Conservation (phyloP, 306 rosid genomes). For the Spatholobus suberectus region DNA sequence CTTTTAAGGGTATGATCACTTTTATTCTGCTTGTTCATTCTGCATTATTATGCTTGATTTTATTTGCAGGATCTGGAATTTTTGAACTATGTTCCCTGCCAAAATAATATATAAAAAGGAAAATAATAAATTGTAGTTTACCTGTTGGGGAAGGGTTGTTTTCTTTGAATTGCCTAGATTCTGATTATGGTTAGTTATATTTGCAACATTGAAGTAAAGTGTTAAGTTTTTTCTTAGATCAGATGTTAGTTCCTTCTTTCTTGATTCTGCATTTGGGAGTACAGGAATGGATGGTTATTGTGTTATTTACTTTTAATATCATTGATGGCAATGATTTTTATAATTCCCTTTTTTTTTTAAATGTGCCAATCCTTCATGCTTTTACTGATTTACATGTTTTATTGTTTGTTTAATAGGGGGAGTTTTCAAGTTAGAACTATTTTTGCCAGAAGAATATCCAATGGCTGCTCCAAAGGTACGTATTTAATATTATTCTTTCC, state of each 20-base stretch:
- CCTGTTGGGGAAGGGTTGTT: slow-evolving; percentile 4
- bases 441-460: slow-evolving; percentile 96
- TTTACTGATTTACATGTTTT: slow-evolving; percentile 26
- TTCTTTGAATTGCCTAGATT: slow-evolving; percentile 5
- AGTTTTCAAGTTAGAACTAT: slow-evolving; percentile 91
- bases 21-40: not conserved
- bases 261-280: not conserved
- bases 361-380: not conserved
- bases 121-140: not conserved
- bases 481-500: slow-evolving; percentile 30
- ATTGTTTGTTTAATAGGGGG: slow-evolving; percentile 65
- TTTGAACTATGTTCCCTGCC: not conserved
- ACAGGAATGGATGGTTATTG: not conserved
- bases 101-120: not conserved
- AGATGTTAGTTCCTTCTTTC: not conserved
- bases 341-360: not conserved
- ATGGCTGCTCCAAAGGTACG: slow-evolving; percentile 99
- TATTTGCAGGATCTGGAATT: not conserved
- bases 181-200: not conserved
- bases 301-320: slow-evolving; percentile 4
- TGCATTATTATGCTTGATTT: not conserved
- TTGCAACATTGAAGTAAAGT: not conserved
- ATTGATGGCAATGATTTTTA: not conserved
- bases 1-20: not conserved
- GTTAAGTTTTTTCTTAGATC: not conserved